A percentile compares a stretch with the other conserved stretches of the same genome.
Conservation (phyloP, 78 protist genomes). For the Dictyostelium firmibasis region DNA sequence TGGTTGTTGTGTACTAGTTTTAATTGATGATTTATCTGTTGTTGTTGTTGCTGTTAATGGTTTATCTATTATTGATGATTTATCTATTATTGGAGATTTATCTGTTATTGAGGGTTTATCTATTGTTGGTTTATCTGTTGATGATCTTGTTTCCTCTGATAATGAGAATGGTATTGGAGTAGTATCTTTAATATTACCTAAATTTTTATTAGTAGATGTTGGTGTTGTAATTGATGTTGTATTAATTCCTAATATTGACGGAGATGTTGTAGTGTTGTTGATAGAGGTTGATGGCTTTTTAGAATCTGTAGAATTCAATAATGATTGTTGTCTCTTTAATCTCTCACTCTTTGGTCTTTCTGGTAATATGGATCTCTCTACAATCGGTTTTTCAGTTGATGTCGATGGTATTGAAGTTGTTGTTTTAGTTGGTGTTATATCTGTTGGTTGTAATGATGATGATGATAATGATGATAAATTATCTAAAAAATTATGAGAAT, state of each 20-base stretch:
- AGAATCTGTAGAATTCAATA: neutral
- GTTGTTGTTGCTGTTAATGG: neutral
- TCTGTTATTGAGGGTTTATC: neutral
- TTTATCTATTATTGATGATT: neutral
- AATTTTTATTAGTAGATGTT: neutral
- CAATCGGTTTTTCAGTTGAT: neutral
- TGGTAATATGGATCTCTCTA: neutral
- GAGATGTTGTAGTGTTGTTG: neutral
- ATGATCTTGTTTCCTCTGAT: neutral
- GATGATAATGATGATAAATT: neutral
- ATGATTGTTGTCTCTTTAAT: neutral
- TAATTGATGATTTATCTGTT: neutral
- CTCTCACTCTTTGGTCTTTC: constrained; percentile 9
- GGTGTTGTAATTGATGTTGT: neutral
- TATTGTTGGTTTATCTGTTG: neutral
- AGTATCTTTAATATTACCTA: neutral
- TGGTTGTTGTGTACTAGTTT: neutral
- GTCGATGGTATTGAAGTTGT: neutral
- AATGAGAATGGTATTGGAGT: neutral
- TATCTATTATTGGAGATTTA: neutral
- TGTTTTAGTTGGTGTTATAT: neutral
- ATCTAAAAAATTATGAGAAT: neutral
- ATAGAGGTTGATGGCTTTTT: neutral
- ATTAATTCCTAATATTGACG: neutral
- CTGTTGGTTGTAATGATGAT: neutral